Percentiles rank a stretch among this genome's conserved stretches.
phyloP scores from a whole-genome alignment of 352 stramenopile species.

The Pythium grandisporangium region DNA sequence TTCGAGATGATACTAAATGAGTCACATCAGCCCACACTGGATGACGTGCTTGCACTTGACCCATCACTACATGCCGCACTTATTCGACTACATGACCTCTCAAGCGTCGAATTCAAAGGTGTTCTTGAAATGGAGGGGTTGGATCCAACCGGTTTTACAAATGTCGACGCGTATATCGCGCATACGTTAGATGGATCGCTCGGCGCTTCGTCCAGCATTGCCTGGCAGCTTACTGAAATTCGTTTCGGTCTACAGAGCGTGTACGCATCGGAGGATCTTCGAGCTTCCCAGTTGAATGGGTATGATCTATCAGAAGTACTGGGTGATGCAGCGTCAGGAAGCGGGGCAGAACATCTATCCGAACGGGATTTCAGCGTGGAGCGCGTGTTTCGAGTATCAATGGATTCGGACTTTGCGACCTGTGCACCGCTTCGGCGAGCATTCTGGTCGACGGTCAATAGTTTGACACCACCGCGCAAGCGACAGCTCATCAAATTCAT shows the following conservation, averaged over 20 bases:
- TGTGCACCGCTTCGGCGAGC: constrained; percentile 23
- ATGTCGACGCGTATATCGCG: constrained; percentile 36
- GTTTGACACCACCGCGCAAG: constrained; percentile 39
- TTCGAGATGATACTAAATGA: constrained; percentile 36
- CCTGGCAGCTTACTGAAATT: constrained; percentile 39
- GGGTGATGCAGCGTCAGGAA: constrained; percentile 7
- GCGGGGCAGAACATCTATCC: too few species aligned
- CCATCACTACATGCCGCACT: constrained; percentile 30
- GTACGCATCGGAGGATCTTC: constrained; percentile 13
- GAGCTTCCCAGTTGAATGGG: constrained; percentile 1
- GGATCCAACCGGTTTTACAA: too few species aligned
- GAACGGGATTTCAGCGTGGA: constrained; percentile 30
- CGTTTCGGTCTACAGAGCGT: constrained; percentile 35
- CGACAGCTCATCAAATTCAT: constrained; percentile 69
- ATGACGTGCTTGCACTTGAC: constrained; percentile 40
- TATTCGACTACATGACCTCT: too few species aligned
- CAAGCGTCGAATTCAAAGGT: too few species aligned
- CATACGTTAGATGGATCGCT: constrained; percentile 40
- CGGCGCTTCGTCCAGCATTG: constrained; percentile 22
- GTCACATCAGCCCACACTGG: constrained; percentile 19
- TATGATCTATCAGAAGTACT: constrained; percentile 29
- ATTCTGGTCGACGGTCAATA: constrained; percentile 50
- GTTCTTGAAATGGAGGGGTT: too few species aligned
- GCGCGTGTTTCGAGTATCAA: constrained; percentile 39
- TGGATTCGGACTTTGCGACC: constrained; percentile 44